Evolutionary conservation across 2,329 filamentous ascomycete genomes (phyloP).

Genomic region (Beauveria sp.): DNA sequence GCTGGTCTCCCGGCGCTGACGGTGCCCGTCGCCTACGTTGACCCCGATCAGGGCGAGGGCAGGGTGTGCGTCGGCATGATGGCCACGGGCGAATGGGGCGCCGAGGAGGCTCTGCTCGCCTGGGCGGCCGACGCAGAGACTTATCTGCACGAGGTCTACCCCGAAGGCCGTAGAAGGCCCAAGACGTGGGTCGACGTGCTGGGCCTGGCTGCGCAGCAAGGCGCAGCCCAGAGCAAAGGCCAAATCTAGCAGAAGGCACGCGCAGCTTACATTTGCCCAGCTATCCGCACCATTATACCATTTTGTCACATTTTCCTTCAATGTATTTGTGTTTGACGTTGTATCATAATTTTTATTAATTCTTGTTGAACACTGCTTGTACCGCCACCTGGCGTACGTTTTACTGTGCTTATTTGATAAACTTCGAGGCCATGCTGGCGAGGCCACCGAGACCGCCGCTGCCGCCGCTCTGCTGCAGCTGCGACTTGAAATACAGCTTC

Average conservation of each 20-base stretch:
- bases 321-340: not conserved
- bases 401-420: slow-evolving; percentile 25
- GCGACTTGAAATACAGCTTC: slow-evolving; percentile 83
- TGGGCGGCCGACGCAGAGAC: slow-evolving; percentile 52
- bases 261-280: not conserved
- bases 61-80: slow-evolving; percentile 53
- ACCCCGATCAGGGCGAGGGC: slow-evolving; percentile 48
- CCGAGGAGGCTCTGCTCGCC: slow-evolving; percentile 53
- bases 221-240: not conserved
- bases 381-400: not conserved
- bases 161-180: slow-evolving; percentile 43
- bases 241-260: too few species aligned
- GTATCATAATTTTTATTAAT: not conserved
- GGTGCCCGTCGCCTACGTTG: slow-evolving; percentile 66
- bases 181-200: slow-evolving; percentile 53
- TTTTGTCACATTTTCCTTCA: not conserved
- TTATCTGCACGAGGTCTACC: slow-evolving; percentile 42
- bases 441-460: slow-evolving; percentile 27
- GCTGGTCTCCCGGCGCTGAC: slow-evolving; percentile 68
- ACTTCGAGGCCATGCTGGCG: slow-evolving; percentile 40
- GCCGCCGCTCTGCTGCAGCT: slow-evolving; percentile 39
- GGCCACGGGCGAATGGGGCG: slow-evolving; percentile 60
- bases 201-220: slow-evolving; percentile 10
- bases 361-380: not conserved
- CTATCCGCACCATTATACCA: not conserved